Evolutionary conservation across 148 eudicot genomes (phyloP), one percentile per base, ranked within the genome.

Genomic region (Agrostemma githago): DNA sequence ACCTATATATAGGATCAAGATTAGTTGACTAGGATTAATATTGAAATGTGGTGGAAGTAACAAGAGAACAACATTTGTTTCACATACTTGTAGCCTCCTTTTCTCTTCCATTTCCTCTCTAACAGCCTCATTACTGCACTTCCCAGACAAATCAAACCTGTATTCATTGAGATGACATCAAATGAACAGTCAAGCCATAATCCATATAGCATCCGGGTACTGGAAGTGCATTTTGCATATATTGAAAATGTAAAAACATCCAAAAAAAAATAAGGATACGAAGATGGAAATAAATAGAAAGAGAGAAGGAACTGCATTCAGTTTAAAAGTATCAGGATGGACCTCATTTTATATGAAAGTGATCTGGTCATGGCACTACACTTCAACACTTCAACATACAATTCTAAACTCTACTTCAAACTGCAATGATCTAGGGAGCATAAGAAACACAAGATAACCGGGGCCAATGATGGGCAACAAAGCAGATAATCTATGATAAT

Each of bases 91-190:
- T 66, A 83, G 83, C 74, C 86, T 88, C 77, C 91, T 83, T 76
- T 85, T 90, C 87, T 95, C 97, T 74, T 92, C 99, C 62, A 82
- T 44, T 40, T 90, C 97, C 80, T 93, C 94, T 74, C 78, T 85
- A 69, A 66, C 74, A 19, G 82, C 86, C 76, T 90, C 96, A 85
- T 74, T 90, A 75, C 70, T 85, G 83, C 85, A 82, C 80, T 81
- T 92, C 38, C 92, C 96, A 11, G 99, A 92, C 68, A 95, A 75
- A 79, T 95, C 93, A 85, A 95, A 95, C 97, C 97, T 92, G 79
- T 20, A 74, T 5, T 54, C 3, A 70, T 70, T 61, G 46, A 19
- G 53, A 59, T 26, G 10, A 3, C 43, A 38, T 34, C 41, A 66
- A 37, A 71, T 46, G 64, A 59, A 40, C 48, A 65, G 71, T 38